These are phyloP conservation scores for Colletotrichum liaoningense DNA, from an alignment of 2,329 filamentous ascomycete genomes.

Conservation along the genomic window DNA sequence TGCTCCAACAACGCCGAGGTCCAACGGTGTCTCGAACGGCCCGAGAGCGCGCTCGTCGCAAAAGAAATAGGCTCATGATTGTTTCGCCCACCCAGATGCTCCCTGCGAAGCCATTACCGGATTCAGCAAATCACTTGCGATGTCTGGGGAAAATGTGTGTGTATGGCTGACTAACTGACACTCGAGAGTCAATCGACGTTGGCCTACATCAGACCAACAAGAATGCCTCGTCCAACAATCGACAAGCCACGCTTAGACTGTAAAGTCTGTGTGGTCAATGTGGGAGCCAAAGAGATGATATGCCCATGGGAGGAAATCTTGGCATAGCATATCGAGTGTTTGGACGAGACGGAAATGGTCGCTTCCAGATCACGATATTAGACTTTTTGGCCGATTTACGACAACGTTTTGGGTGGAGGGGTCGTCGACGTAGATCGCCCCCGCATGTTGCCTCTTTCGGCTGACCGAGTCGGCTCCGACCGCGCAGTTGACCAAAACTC, in stretches of 20 bases:
- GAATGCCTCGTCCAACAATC: neutral
- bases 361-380: neutral
- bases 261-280: neutral
- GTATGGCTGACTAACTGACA: neutral
- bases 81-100: neutral
- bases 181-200: neutral
- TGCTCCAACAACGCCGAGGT: neutral
- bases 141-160: neutral
- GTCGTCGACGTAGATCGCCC: neutral
- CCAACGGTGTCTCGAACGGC: neutral
- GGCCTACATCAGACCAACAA: neutral
- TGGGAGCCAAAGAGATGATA: neutral
- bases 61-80: neutral
- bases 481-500: neutral
- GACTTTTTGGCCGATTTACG: neutral
- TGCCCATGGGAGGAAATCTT: too few relatives aligned
- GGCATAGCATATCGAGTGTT: neutral
- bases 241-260: neutral
- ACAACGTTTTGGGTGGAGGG: neutral
- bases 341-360: neutral
- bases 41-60: neutral
- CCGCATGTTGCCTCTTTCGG: neutral
- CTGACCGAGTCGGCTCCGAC: constrained; percentile 1
- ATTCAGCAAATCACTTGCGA: neutral
- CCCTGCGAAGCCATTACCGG: neutral